These are phyloP conservation scores for Solanum boliviense DNA, from an alignment of 257 asterid species.

Conservation along the genomic window DNA sequence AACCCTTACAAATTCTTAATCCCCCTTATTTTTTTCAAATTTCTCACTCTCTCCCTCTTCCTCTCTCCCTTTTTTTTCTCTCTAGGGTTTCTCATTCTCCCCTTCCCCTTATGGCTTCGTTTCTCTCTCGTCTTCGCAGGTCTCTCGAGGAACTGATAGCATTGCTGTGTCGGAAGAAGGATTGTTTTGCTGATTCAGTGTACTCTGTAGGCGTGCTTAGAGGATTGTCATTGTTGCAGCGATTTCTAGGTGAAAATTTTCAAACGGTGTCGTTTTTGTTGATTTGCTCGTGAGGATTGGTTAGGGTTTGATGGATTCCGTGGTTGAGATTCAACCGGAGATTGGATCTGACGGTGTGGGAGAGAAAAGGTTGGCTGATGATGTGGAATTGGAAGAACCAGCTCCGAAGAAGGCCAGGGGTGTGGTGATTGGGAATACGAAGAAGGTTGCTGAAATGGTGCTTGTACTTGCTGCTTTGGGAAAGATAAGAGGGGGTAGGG, in stretches of 20 bases:
- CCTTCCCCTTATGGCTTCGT: slow-evolving; percentile 26
- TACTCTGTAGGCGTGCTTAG: background rate
- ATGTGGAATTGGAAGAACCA: slow-evolving; percentile 15
- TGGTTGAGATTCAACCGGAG: slow-evolving; percentile 2
- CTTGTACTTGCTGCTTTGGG: slow-evolving; percentile 89
- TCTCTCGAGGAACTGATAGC: background rate
- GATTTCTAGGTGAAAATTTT: background rate
- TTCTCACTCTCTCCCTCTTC: background rate
- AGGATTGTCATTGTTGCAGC: background rate
- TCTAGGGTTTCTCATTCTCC: background rate
- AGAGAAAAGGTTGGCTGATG: slow-evolving; percentile 52
- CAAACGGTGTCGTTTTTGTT: slow-evolving; percentile 25
- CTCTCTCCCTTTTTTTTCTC: background rate
- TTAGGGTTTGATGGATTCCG: slow-evolving; percentile 20
- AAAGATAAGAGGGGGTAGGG: slow-evolving; percentile 86
- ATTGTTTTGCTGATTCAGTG: background rate
- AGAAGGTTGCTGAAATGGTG: slow-evolving; percentile 87
- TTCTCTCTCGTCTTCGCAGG: slow-evolving; percentile 44
- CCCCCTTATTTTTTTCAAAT: background rate
- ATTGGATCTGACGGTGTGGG: slow-evolving; percentile 35
- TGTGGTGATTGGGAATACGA: slow-evolving; percentile 27
- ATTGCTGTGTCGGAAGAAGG: background rate
- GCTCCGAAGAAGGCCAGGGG: slow-evolving; percentile 17
- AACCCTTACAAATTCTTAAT: background rate
- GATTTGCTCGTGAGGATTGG: background rate